Conservation (phyloP, 2,329 filamentous ascomycete species). For the Dactylellina sp. region DNA sequence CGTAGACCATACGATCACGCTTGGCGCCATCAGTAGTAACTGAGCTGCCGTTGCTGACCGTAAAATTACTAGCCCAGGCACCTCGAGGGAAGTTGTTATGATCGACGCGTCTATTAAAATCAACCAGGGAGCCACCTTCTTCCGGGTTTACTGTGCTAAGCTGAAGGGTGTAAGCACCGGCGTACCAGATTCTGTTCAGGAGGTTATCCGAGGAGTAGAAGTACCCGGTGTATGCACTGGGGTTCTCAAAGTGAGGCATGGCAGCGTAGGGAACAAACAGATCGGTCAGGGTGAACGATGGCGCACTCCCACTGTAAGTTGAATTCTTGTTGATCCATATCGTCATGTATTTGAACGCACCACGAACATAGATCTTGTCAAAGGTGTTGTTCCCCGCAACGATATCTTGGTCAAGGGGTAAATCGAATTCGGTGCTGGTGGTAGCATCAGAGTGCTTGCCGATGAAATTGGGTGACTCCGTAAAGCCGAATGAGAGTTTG, state of each 20-base stretch:
- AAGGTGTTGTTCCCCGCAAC: constrained; percentile 63
- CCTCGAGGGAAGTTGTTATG: constrained; percentile 32
- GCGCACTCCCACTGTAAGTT: constrained; percentile 56
- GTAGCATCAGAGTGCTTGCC: constrained; percentile 63
- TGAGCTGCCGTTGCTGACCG: constrained; percentile 62
- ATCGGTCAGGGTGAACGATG: constrained; percentile 62
- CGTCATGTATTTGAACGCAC: constrained; percentile 65
- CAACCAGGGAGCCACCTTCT: constrained; percentile 61
- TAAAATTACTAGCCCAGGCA: constrained; percentile 62
- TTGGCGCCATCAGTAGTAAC: constrained; percentile 70
- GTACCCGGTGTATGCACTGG: constrained; percentile 69
- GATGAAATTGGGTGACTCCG: constrained; percentile 63
- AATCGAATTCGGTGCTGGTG: constrained; percentile 61
- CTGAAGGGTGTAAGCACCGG: constrained; percentile 67
- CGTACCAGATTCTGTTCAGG: constrained; percentile 68
- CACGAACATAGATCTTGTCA: constrained; percentile 62
- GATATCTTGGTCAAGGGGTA: constrained; percentile 61
- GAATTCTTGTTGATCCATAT: constrained; percentile 61
- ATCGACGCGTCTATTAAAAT: constrained; percentile 45
- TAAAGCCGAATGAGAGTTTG: constrained; percentile 62
- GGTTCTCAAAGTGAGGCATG: constrained; percentile 66
- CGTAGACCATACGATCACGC: constrained; percentile 72
- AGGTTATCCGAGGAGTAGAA: constrained; percentile 68
- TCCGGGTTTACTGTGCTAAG: constrained; percentile 63
- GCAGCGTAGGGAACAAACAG: constrained; percentile 65